Percentiles rank a stretch among this genome's conserved stretches.
These are phyloP conservation scores for Clavispora vitiphila DNA, from an alignment of 805 yeast genomes.

Conservation along the genomic window DNA sequence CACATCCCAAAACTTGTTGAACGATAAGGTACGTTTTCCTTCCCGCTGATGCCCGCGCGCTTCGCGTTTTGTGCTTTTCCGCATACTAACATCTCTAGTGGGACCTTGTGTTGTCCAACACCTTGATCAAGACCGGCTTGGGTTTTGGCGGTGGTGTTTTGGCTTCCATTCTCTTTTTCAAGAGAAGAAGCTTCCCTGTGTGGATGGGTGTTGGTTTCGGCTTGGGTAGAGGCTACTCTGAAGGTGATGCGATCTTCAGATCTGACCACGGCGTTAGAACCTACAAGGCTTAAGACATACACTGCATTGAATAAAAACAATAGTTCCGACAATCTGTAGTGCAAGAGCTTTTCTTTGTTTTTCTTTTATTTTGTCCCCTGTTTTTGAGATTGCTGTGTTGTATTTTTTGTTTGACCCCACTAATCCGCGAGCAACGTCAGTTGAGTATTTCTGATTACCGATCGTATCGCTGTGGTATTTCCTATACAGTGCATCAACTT, in stretches of 20 bases:
- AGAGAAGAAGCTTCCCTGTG: constrained; percentile 94
- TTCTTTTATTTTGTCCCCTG: no score
- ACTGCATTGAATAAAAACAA: constrained; percentile 1
- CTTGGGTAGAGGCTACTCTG: constrained; percentile 95
- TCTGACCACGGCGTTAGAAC: constrained; percentile 71
- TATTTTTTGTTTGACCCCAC: no score
- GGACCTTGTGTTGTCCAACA: constrained; percentile 95
- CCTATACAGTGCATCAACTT: neutral
- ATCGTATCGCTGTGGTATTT: no score
- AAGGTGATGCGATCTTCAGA: constrained; percentile 96
- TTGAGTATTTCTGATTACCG: no score
- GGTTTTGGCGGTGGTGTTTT: constrained; percentile 97
- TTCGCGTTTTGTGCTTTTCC: neutral
- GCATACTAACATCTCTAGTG: constrained; percentile 39
- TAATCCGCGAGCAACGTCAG: no score
- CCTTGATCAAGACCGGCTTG: constrained; percentile 89
- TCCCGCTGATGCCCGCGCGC: neutral
- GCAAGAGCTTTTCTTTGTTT: no score
- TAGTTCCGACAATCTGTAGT: neutral
- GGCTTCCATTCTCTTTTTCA: constrained; percentile 83
- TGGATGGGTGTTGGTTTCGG: constrained; percentile 98
- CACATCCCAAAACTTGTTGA: constrained; percentile 53
- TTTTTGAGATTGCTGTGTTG: neutral
- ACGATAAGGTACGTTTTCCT: constrained; percentile 44
- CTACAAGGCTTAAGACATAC: constrained; percentile 49